phyloP scores from a whole-genome alignment of 1,139 yeast genomes.

The Diutina catenulata region DNA sequence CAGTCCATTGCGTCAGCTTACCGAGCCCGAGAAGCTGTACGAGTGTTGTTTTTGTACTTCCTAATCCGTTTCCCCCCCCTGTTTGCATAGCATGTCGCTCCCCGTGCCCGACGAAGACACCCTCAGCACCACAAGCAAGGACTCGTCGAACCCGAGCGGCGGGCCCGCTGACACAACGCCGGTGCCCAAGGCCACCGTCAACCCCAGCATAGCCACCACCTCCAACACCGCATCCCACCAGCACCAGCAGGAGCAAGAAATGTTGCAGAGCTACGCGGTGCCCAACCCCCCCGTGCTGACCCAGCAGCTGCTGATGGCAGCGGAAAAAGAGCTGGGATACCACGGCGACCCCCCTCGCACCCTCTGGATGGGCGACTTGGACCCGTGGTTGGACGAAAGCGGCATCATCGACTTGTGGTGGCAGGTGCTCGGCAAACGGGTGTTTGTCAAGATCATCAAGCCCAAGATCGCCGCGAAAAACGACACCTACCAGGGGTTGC shows the following conservation, averaged over 20 bases:
- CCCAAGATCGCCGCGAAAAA: constrained; percentile 25
- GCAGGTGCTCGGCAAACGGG: constrained; percentile 27
- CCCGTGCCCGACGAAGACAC: too few relatives aligned
- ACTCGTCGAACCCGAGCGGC: constrained; percentile 4
- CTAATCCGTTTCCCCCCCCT: too few relatives aligned
- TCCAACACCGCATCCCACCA: constrained; percentile 1
- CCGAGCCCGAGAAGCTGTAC: too few relatives aligned
- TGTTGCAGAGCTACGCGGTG: constrained; percentile 1
- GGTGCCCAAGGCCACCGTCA: too few relatives aligned
- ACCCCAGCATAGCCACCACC: too few relatives aligned
- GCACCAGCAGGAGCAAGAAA: constrained; percentile 3
- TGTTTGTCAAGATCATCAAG: constrained; percentile 41
- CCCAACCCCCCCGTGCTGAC: constrained; percentile 5
- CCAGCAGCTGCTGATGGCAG: constrained; percentile 1
- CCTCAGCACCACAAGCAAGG: too few relatives aligned
- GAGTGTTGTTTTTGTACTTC: too few relatives aligned
- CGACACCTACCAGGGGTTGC: constrained; percentile 16
- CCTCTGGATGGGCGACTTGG: constrained; percentile 74
- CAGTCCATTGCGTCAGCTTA: too few relatives aligned
- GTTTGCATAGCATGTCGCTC: too few relatives aligned
- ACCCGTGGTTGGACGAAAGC: constrained; percentile 59
- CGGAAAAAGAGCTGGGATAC: not conserved
- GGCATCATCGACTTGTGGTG: constrained; percentile 52
- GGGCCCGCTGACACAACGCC: constrained; percentile 4
- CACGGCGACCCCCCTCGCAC: constrained; percentile 9